These are phyloP conservation scores for Nemophila menziesii DNA, from an alignment of 257 asterid genomes.

Conservation along the genomic window DNA sequence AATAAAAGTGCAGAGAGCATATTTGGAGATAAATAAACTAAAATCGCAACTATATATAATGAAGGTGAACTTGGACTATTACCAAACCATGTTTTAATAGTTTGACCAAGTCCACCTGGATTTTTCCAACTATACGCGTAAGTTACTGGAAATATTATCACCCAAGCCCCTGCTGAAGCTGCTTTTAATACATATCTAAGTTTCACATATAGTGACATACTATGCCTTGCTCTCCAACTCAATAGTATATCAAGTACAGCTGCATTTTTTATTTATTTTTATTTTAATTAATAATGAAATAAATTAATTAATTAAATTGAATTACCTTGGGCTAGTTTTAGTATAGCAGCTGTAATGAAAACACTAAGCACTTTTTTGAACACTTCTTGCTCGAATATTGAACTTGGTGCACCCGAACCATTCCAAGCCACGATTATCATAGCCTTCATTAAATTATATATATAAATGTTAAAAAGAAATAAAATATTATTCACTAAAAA, in stretches of 20 bases:
- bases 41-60: slow-evolving; percentile 63
- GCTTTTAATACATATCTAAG: slow-evolving; percentile 75
- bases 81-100: slow-evolving; percentile 82
- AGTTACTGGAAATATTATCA: slow-evolving; percentile 75
- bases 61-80: slow-evolving; percentile 66
- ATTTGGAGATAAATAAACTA: slow-evolving; percentile 80
- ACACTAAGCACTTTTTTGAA: slow-evolving; percentile 83
- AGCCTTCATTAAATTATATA: slow-evolving; percentile 39
- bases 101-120: slow-evolving; percentile 59
- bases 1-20: slow-evolving; percentile 78
- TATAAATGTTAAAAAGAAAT: slow-evolving; percentile 7
- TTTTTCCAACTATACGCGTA: slow-evolving; percentile 85
- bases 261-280: no score
- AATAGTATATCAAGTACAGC: slow-evolving; percentile 66
- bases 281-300: no score
- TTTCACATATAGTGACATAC: slow-evolving; percentile 77
- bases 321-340: slow-evolving; percentile 73
- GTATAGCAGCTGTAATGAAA: slow-evolving; percentile 83
- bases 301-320: slow-evolving; percentile 9
- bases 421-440: slow-evolving; percentile 93
- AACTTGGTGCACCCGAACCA: slow-evolving; percentile 55
- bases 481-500: slow-evolving; percentile 1
- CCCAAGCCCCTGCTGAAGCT: slow-evolving; percentile 79
- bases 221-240: slow-evolving; percentile 85
- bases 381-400: slow-evolving; percentile 48